Evolutionary conservation across 2,329 filamentous ascomycete species (phyloP).

Genomic region (Alternaria arbusti): DNA sequence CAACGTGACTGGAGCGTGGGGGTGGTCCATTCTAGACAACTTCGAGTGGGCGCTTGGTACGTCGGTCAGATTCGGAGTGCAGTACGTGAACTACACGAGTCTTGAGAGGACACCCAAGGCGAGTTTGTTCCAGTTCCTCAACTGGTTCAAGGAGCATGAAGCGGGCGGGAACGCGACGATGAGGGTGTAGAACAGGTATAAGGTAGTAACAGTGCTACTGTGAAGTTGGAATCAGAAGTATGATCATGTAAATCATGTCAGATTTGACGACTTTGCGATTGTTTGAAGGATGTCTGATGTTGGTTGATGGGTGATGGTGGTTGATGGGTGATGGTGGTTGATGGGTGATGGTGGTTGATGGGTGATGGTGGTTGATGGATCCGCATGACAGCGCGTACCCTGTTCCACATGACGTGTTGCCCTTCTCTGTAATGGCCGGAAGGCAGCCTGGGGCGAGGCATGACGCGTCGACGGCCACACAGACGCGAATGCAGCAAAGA

Average conservation of each 20-base stretch:
- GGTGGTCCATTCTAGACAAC: conserved; percentile 53
- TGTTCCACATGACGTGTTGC: conserved; percentile 30
- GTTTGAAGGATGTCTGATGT: background rate
- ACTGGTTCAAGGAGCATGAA: conserved; percentile 50
- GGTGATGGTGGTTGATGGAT: background rate
- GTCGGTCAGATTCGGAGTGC: conserved; percentile 49
- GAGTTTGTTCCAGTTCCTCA: conserved; percentile 51
- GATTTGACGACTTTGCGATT: background rate
- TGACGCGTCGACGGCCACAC: background rate
- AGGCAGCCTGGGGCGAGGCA: background rate
- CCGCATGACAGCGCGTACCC: conserved; percentile 22
- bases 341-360: background rate
- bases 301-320: background rate
- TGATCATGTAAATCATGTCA: background rate
- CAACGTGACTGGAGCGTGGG: conserved; percentile 52
- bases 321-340: background rate
- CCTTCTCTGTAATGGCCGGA: background rate
- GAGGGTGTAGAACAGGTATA: conserved; percentile 13
- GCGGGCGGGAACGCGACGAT: conserved; percentile 35
- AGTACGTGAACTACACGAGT: conserved; percentile 53
- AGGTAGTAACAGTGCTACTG: background rate
- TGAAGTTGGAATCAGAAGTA: background rate
- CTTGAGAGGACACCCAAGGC: conserved; percentile 52
- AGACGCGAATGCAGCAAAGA: background rate
- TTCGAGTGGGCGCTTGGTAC: conserved; percentile 51